phyloP scores from a whole-genome alignment of 2,329 filamentous ascomycete genomes.

The Scleromitrula shiraiana region DNA sequence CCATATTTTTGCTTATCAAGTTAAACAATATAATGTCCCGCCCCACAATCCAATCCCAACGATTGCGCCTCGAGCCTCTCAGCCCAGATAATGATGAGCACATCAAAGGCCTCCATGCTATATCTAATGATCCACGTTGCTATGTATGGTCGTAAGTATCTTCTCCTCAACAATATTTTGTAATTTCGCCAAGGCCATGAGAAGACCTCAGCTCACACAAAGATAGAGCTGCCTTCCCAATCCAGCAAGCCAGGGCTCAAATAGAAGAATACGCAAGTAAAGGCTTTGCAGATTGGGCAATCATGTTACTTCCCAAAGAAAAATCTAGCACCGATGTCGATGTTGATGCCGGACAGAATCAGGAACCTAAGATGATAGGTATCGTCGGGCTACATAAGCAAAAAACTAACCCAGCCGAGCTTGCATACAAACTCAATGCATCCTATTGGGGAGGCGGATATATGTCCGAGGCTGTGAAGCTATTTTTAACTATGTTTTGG shows the following conservation, averaged over 20 bases:
- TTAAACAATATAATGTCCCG: not conserved
- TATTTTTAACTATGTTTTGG: slow-evolving; percentile 11
- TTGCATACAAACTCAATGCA: slow-evolving; percentile 16
- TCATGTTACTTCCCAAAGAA: slow-evolving; percentile 1
- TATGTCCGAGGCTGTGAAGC: slow-evolving; percentile 12
- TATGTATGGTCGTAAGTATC: slow-evolving; percentile 1
- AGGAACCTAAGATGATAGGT: slow-evolving; percentile 3
- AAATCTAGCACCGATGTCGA: too few species aligned
- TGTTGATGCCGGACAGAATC: not conserved
- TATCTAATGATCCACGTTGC: not conserved
- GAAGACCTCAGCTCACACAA: not conserved
- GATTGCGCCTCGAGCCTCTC: not conserved
- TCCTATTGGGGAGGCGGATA: slow-evolving; percentile 15
- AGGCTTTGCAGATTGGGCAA: not conserved
- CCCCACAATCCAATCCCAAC: not conserved
- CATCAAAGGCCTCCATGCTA: not conserved
- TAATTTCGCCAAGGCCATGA: not conserved
- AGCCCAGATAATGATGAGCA: not conserved
- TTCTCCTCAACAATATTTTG: not conserved
- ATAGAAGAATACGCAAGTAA: not conserved
- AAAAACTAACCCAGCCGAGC: slow-evolving; percentile 6
- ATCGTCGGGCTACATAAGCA: not conserved
- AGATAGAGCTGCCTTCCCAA: not conserved
- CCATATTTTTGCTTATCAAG: not conserved
- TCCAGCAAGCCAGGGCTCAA: not conserved